Evolutionary conservation across 2,329 filamentous ascomycete species (phyloP).

Genomic region (Diaporthe humulicola): DNA sequence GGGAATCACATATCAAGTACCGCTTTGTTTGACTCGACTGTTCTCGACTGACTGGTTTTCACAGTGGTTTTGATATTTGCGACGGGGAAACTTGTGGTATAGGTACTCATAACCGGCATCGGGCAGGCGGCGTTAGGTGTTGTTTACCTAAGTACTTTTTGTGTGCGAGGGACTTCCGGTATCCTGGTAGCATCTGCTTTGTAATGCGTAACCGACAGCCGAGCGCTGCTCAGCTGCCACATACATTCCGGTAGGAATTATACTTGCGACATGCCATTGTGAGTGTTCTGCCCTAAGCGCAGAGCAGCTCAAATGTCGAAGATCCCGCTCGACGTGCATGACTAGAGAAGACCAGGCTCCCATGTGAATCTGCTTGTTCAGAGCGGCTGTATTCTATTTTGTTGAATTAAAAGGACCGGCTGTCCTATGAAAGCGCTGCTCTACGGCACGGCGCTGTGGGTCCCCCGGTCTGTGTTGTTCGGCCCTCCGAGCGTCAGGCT

Average conservation of each 20-base stretch:
- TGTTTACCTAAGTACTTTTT: not conserved
- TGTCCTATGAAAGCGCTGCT: not conserved
- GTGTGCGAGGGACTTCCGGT: not conserved
- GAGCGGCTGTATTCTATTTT: not conserved
- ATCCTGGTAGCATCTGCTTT: not conserved
- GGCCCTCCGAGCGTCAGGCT: not conserved
- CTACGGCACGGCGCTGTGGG: not conserved
- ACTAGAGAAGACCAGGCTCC: not conserved
- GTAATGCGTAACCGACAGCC: not conserved
- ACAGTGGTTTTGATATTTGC: slow-evolving; percentile 10
- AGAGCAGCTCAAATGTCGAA: not conserved
- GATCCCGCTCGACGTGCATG: not conserved
- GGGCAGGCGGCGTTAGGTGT: not conserved
- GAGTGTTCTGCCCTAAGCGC: not conserved
- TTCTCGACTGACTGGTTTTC: not conserved
- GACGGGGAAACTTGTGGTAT: not conserved
- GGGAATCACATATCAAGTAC: too few species aligned
- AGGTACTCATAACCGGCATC: not conserved
- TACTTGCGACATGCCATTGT: not conserved
- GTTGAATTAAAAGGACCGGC: not conserved
- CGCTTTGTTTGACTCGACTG: not conserved
- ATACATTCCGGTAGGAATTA: not conserved
- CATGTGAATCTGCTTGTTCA: not conserved
- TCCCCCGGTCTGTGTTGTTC: not conserved
- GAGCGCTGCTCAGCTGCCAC: not conserved